Base-by-base conservation (phyloP, 108 stramenopile genomes). In the Pseudonitzschia delicatissima region DNA sequence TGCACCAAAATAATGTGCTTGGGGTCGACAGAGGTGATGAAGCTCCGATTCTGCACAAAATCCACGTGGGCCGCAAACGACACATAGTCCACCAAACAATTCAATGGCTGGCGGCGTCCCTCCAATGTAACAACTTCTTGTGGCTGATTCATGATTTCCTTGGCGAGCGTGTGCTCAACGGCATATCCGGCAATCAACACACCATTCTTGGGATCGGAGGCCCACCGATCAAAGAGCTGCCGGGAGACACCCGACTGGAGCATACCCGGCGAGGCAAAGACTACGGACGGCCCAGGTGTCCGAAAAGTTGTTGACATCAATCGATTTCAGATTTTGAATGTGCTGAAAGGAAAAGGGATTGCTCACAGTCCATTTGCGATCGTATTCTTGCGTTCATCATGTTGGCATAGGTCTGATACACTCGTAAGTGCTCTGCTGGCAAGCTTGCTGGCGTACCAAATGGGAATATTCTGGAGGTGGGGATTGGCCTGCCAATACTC, bases 31-130 rank as follows among this genome's bases (percentile, higher is more conserved):
- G 76, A 71, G 8, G 88, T 81, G 40, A 99, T 97, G 69, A 98
- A 98, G 34, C 86, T 68, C 57, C 89, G 67, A 82, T 98, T 98
- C 60, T 99, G 96, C 6, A 92, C 83, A 78, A 93, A 98, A 79
- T 99, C 99, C 2, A 98, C 98, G 68, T 99, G 99, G 0, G 99
- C 99, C 1, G 94, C 89, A 72, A 99, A 99, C 48, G 90, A 87
- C 17, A 99, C 93, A 61, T 93, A 96, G 40, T 98, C 97, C 34
- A 99, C 95, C 48, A 90, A 60, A 69, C 95, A 96, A 78, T 93
- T 91, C 49, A 94, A 62, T 8, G 95, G 92, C 69, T 97, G 94
- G 40, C 88, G 71, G 18, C 95, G 66, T 25, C 98, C 98, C 64
- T 97, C 96, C 77, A 98, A 66, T 2, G 96, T 93, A 6, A 88